Conservation (phyloP, 257 asterid species). For the Solanum chmielewskii region DNA sequence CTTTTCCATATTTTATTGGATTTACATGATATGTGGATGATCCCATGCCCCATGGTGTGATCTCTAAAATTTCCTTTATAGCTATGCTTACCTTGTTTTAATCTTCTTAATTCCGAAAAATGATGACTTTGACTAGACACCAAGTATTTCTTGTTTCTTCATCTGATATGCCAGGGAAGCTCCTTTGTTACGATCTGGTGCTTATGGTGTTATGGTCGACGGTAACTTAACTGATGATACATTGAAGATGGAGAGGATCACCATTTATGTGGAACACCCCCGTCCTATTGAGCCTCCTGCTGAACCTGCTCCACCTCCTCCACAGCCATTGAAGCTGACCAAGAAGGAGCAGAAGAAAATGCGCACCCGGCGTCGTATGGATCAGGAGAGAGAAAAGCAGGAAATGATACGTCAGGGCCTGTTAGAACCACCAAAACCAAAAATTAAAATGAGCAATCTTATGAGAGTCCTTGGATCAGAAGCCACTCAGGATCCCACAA, state of each 20-base stretch:
- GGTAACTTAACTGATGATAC: constrained; percentile 29
- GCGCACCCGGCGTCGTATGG: constrained; percentile 77
- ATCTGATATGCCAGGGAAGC: constrained; percentile 50
- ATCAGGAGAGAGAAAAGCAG: constrained; percentile 80
- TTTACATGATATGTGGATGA: background rate
- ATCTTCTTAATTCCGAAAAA: background rate
- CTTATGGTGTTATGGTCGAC: constrained; percentile 36
- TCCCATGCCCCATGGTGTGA: background rate
- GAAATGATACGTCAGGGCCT: constrained; percentile 93
- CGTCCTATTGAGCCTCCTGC: constrained; percentile 91
- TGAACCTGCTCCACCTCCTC: constrained; percentile 86
- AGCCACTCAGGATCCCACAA: constrained; percentile 97
- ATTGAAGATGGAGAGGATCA: constrained; percentile 65
- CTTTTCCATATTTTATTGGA: background rate
- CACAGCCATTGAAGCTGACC: constrained; percentile 89
- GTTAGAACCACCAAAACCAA: constrained; percentile 78
- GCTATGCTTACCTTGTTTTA: background rate
- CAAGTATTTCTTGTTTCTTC: background rate
- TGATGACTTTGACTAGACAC: background rate
- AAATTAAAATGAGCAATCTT: constrained; percentile 96
- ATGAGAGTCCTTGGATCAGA: constrained; percentile 94
- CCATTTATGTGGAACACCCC: constrained; percentile 79
- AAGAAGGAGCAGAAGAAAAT: constrained; percentile 94
- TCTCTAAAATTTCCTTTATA: background rate
- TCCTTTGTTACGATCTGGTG: constrained; percentile 50